A percentile compares a stretch with the other conserved stretches of the same genome.
phyloP scores from a whole-genome alignment of 768 basidiomycete genomes.

The Trametes coccinea region DNA sequence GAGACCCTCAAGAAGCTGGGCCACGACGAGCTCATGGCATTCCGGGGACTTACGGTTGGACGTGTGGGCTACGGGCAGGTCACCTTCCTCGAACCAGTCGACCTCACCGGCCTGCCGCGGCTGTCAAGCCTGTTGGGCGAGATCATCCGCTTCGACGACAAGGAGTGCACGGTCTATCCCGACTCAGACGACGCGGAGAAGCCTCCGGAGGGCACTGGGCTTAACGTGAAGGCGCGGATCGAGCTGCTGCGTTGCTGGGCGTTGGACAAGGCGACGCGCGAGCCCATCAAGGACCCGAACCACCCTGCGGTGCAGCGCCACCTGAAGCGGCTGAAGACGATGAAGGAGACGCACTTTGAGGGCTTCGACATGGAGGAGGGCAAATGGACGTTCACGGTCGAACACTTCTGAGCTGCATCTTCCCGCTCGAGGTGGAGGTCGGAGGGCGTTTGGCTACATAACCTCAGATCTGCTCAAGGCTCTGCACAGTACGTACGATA shows the following conservation, averaged over 20 bases:
- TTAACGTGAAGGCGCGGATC: slow-evolving; percentile 86
- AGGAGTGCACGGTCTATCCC: slow-evolving; percentile 92
- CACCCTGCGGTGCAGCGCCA: slow-evolving; percentile 71
- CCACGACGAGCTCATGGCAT: slow-evolving; percentile 70
- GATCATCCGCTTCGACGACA: slow-evolving; percentile 84
- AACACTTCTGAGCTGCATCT: slow-evolving; percentile 69
- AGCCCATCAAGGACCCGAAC: slow-evolving; percentile 81
- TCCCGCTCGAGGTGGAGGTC: too few relatives aligned
- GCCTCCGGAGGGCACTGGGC: slow-evolving; percentile 77
- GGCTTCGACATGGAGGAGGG: slow-evolving; percentile 78
- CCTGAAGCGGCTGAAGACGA: slow-evolving; percentile 77
- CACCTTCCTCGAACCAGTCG: slow-evolving; percentile 73
- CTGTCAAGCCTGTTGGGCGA: slow-evolving; percentile 84
- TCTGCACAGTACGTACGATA: not conserved
- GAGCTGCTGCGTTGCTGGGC: slow-evolving; percentile 82
- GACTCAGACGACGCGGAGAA: slow-evolving; percentile 86
- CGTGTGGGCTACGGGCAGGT: slow-evolving; percentile 92
- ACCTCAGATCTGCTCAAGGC: not conserved
- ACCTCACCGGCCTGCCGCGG: slow-evolving; percentile 81
- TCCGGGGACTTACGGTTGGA: slow-evolving; percentile 81
- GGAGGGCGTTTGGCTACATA: not conserved
- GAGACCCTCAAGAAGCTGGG: slow-evolving; percentile 67
- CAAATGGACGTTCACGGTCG: slow-evolving; percentile 91
- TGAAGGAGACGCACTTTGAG: slow-evolving; percentile 86
- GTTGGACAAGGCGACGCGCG: slow-evolving; percentile 86